phyloP scores from a whole-genome alignment of 1,139 yeast species.

The Saccharomyces hybrid region DNA sequence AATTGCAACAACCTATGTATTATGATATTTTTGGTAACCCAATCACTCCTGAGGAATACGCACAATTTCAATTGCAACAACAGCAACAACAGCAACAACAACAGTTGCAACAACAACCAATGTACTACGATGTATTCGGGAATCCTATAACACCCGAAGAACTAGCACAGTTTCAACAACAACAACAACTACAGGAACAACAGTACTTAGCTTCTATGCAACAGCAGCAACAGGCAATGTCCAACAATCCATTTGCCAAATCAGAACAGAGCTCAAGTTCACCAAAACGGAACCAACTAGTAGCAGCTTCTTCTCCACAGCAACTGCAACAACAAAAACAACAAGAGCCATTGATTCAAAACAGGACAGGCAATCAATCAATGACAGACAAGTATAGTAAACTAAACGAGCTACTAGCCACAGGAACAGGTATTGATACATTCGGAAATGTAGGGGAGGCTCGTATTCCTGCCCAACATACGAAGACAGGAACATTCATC shows the following conservation, averaged over 20 bases:
- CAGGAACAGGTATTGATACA: slow-evolving; percentile 90
- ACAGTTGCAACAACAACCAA: slow-evolving; percentile 17
- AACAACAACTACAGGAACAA: slow-evolving; percentile 24
- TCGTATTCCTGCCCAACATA: slow-evolving; percentile 90
- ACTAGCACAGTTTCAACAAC: slow-evolving; percentile 17
- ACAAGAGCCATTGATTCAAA: slow-evolving; percentile 36
- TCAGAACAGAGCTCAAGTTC: slow-evolving; percentile 17
- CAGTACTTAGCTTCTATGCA: slow-evolving; percentile 32
- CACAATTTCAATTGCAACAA: slow-evolving; percentile 34
- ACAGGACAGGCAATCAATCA: slow-evolving; percentile 41
- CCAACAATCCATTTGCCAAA: slow-evolving; percentile 6
- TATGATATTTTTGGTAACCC: slow-evolving; percentile 81
- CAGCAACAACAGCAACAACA: slow-evolving; percentile 32
- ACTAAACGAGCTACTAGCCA: slow-evolving; percentile 68
- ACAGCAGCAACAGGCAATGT: slow-evolving; percentile 17
- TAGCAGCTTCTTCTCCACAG: slow-evolving; percentile 9
- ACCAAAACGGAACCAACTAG: slow-evolving; percentile 29
- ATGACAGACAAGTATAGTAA: slow-evolving; percentile 56
- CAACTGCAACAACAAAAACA: slow-evolving; percentile 21
- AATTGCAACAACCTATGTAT: slow-evolving; percentile 33
- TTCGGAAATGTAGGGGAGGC: slow-evolving; percentile 90
- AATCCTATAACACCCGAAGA: slow-evolving; percentile 9
- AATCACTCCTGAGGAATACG: slow-evolving; percentile 39
- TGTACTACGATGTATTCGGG: neutral
- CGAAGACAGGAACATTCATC: slow-evolving; percentile 69